Percentiles rank a stretch among this genome's conserved stretches.
These are phyloP conservation scores for Exophiala alcalophila DNA, from an alignment of 2,329 filamentous ascomycete genomes.

Conservation along the genomic window DNA sequence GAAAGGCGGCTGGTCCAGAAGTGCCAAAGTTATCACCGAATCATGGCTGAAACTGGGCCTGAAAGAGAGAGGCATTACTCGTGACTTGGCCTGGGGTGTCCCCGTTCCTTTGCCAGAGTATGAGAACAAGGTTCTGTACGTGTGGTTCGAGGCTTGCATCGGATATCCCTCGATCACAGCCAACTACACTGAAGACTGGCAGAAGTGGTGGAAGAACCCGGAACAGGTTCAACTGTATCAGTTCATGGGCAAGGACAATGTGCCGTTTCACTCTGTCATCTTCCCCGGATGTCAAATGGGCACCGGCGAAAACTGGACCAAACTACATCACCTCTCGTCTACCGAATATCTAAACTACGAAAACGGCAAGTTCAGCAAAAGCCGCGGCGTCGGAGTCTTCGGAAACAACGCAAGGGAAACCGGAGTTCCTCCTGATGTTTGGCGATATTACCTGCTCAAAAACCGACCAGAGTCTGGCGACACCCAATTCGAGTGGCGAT, in stretches of 20 bases:
- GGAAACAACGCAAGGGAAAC: slow-evolving; percentile 86
- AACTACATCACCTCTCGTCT: slow-evolving; percentile 81
- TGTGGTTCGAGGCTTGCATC: slow-evolving; percentile 90
- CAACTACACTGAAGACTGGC: slow-evolving; percentile 84
- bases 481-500: slow-evolving; percentile 84
- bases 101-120: slow-evolving; percentile 60
- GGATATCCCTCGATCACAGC: slow-evolving; percentile 95
- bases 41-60: slow-evolving; percentile 67
- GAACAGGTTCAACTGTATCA: slow-evolving; percentile 86
- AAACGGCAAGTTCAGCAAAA: slow-evolving; percentile 89
- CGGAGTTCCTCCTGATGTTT: slow-evolving; percentile 80
- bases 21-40: slow-evolving; percentile 45
- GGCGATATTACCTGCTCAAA: slow-evolving; percentile 86
- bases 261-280: slow-evolving; percentile 84
- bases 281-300: slow-evolving; percentile 87
- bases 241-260: slow-evolving; percentile 93
- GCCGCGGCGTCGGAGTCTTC: slow-evolving; percentile 83
- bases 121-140: slow-evolving; percentile 81
- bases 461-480: slow-evolving; percentile 82
- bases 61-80: slow-evolving; percentile 81
- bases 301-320: slow-evolving; percentile 81
- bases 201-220: slow-evolving; percentile 91
- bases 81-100: slow-evolving; percentile 88
- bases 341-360: slow-evolving; percentile 90
- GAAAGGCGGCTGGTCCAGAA: slow-evolving; percentile 57